phyloP scores from a whole-genome alignment of 148 eudicot species.

The Camellia sinensis region DNA sequence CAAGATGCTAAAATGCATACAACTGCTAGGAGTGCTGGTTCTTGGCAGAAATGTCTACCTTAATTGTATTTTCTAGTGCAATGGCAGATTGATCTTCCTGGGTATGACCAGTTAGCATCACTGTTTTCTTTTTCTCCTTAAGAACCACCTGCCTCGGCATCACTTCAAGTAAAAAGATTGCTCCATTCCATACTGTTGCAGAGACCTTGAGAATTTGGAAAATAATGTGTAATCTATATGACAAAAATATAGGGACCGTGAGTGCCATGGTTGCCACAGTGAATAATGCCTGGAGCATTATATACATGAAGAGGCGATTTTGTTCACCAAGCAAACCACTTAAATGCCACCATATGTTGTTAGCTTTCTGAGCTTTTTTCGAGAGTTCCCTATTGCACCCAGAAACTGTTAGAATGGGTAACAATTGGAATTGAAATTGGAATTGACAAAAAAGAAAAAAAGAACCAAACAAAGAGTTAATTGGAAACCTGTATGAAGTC shows the following conservation, averaged over 20 bases:
- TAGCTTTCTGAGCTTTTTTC: conserved; percentile 92
- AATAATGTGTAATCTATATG: conserved; percentile 57
- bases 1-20: neutral
- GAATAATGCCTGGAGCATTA: conserved; percentile 67
- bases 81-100: conserved; percentile 18
- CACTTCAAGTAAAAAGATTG: conserved; percentile 81
- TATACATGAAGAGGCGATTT: conserved; percentile 82
- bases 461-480: neutral
- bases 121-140: conserved; percentile 72
- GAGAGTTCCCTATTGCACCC: conserved; percentile 75
- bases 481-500: conserved; percentile 89
- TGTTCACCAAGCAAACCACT: conserved; percentile 90
- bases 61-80: conserved; percentile 5
- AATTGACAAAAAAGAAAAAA: neutral
- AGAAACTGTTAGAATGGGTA: neutral
- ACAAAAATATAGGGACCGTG: conserved; percentile 86
- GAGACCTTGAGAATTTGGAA: conserved; percentile 86
- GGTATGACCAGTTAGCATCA: conserved; percentile 30
- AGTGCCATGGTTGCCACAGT: conserved; percentile 94
- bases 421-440: neutral
- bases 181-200: conserved; percentile 93
- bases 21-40: neutral
- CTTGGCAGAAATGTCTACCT: conserved; percentile 1
- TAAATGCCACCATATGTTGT: conserved; percentile 88
- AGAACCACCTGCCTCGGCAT: conserved; percentile 78